These are phyloP conservation scores for Dichomitus squalens DNA, from an alignment of 1,284 basidiomycete genomes.

Conservation along the genomic window DNA sequence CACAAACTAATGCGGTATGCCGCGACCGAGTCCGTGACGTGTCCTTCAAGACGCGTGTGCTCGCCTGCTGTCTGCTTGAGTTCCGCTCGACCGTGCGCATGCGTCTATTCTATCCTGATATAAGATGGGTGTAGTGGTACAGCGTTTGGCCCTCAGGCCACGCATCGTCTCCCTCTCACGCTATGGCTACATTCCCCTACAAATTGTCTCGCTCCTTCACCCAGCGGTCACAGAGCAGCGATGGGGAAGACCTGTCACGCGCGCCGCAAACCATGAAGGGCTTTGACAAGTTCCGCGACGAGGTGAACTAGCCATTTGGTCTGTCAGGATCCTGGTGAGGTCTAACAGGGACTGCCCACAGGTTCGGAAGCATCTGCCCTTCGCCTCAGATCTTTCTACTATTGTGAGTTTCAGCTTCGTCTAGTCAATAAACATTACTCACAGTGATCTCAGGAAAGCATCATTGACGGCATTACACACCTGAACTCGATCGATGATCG, in stretches of 20 bases:
- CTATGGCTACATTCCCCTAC: conserved; percentile 8
- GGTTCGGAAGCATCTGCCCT: conserved; percentile 47
- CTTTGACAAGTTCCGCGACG: conserved; percentile 46
- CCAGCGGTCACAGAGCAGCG: background rate
- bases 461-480: conserved; percentile 58
- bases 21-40: background rate
- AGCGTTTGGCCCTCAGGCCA: background rate
- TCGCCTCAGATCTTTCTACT: conserved; percentile 41
- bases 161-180: background rate
- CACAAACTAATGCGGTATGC: background rate
- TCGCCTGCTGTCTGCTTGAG: background rate
- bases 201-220: conserved; percentile 3
- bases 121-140: background rate
- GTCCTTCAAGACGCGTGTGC: background rate
- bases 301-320: conserved; percentile 35
- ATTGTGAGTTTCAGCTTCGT: conserved; percentile 36
- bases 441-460: conserved; percentile 19
- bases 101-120: background rate
- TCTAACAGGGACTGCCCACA: conserved; percentile 24
- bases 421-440: background rate
- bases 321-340: background rate
- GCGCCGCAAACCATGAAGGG: conserved; percentile 27
- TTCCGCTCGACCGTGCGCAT: background rate
- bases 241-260: background rate
- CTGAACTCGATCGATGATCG: conserved; percentile 69